Base-by-base conservation (phyloP, 2,329 filamentous ascomycete genomes). In the Fusarium sambucinum region DNA sequence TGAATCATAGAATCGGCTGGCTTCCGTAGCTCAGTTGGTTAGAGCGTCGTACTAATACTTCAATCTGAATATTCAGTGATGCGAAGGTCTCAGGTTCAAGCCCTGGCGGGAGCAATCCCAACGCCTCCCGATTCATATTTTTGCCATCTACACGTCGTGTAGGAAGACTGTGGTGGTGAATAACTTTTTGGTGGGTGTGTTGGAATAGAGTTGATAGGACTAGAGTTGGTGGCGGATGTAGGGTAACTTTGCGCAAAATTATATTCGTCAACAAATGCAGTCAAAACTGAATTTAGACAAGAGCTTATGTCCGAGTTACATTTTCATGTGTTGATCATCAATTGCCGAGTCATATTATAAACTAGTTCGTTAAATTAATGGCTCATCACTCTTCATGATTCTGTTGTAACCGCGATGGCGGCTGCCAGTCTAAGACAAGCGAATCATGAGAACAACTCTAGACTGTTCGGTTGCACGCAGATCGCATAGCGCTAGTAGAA, bases 71-170 rank as follows among this genome's bases (percentile, higher is more conserved):
- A 30, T 50, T 35, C 58, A 27, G 57, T 60, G 17, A 60, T 61
- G 58, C 58, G 58, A 61, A 61, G 58, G 58, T 59, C 58, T 61
- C 58, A 52, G 58, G 58, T 59, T 61, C 58, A 61, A 61, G 58
- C 58, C 54, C 58, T 59, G 58, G 58, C 58, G 58, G 58, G 58
- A 59, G 58, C 40, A 42, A 42, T 42, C 40, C 40, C 40, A 42
- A 42, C 27, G 47, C 47, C 48, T 30, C 42, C 48, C 19, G 29
- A 12, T 38, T 52, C 44, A 29, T 32, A 27, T 38, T 40, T 38
- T 30, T 56, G 53, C 29, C 14, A 4, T 27, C n/a, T n/a, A n/a
- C n/a, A n/a, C n/a, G n/a, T n/a, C n/a, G n/a, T n/a, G n/a, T n/a
- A n/a, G n/a, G n/a, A n/a, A n/a, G n/a, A n/a, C n/a, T n/a, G n/a